These are phyloP conservation scores for Echites panduratus DNA, from an alignment of 257 asterid species.

Conservation along the genomic window DNA sequence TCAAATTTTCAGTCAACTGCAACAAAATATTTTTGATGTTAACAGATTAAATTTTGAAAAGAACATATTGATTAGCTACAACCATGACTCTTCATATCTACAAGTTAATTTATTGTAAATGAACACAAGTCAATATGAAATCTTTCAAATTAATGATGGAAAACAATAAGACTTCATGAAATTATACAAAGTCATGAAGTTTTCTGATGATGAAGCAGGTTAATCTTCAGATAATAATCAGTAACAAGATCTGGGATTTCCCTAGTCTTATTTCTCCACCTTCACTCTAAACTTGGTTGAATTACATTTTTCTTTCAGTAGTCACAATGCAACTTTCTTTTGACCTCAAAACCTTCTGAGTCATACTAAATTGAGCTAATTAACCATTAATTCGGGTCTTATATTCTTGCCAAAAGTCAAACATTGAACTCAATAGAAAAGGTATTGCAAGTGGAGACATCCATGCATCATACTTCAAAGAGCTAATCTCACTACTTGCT, in stretches of 20 bases:
- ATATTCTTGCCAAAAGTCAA: neutral
- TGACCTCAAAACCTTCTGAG: neutral
- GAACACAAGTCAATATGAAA: neutral
- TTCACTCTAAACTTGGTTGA: neutral
- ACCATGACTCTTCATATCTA: neutral
- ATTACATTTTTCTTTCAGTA: neutral
- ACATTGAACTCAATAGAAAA: neutral
- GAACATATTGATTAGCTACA: neutral
- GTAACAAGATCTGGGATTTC: neutral
- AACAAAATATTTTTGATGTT: neutral
- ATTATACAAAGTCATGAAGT: neutral
- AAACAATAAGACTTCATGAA: neutral
- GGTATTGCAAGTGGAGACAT: neutral
- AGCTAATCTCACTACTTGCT: neutral
- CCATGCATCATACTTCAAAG: neutral
- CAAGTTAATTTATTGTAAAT: neutral
- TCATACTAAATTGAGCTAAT: neutral
- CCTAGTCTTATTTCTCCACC: neutral
- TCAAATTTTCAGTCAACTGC: neutral
- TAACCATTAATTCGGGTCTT: neutral
- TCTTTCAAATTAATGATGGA: neutral
- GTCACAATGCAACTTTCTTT: neutral
- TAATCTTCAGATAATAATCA: neutral
- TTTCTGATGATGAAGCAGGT: neutral
- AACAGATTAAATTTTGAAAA: neutral